Conservation (phyloP, 208 protist genomes). For the Trypanosoma melophagium region DNA sequence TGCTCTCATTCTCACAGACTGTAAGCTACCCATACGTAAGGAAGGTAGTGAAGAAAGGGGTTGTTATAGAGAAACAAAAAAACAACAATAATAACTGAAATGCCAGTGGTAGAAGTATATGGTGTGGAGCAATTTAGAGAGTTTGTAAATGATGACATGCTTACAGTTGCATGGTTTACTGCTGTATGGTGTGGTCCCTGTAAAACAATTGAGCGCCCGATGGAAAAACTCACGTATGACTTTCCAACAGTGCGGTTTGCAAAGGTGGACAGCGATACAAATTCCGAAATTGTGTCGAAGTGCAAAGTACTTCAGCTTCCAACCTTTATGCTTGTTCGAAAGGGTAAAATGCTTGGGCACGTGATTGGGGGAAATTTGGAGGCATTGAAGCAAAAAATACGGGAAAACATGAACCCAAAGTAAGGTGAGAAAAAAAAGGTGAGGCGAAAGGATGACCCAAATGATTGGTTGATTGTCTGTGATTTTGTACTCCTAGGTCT, state of each 20-base stretch:
- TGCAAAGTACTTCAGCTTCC: slow-evolving; percentile 75
- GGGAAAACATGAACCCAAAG: slow-evolving; percentile 33
- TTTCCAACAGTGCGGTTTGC: slow-evolving; percentile 71
- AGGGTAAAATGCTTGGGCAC: slow-evolving; percentile 55
- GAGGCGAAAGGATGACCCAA: background rate
- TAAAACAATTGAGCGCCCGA: slow-evolving; percentile 67
- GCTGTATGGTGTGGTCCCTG: slow-evolving; percentile 84
- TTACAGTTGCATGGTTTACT: slow-evolving; percentile 78
- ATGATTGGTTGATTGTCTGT: background rate
- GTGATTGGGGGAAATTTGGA: slow-evolving; percentile 79
- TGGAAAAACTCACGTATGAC: slow-evolving; percentile 79
- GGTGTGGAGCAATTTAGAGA: slow-evolving; percentile 73
- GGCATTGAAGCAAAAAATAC: slow-evolving; percentile 62
- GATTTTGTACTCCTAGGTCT: too few relatives aligned
- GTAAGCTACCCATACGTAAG: too few relatives aligned
- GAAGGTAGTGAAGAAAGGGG: background rate
- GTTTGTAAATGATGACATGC: slow-evolving; percentile 45
- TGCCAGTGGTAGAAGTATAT: slow-evolving; percentile 78
- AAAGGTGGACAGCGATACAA: slow-evolving; percentile 78
- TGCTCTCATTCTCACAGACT: too few relatives aligned
- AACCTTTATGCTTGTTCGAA: slow-evolving; percentile 75
- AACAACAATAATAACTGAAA: slow-evolving; percentile 19
- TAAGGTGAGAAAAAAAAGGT: slow-evolving; percentile 1
- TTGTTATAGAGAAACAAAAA: background rate
- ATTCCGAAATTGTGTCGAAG: slow-evolving; percentile 77